These are phyloP conservation scores for Tuber microsphaerosporum DNA, from an alignment of 495 filamentous ascomycete genomes.

Conservation along the genomic window DNA sequence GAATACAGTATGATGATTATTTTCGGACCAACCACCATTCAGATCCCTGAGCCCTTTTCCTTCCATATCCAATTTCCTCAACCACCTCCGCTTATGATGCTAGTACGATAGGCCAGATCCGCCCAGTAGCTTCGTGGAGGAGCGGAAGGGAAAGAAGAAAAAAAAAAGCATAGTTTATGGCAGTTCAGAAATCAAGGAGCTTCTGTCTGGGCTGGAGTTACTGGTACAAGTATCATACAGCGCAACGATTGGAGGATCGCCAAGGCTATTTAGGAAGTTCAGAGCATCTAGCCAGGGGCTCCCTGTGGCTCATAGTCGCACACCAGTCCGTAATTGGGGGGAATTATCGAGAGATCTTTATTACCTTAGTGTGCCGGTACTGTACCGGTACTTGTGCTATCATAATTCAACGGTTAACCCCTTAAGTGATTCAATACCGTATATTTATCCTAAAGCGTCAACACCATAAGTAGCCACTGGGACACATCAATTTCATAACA, in stretches of 20 bases:
- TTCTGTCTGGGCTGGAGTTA: neutral
- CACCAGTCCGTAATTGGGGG: neutral
- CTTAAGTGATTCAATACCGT: neutral
- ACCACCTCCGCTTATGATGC: too few relatives aligned
- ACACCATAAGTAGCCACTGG: neutral
- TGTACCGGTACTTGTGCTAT: too few relatives aligned
- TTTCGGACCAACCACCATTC: neutral
- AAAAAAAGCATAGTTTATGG: neutral
- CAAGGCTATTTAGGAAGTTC: neutral
- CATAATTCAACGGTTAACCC: neutral
- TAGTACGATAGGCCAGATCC: neutral
- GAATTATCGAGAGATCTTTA: neutral
- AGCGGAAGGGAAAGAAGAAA: neutral
- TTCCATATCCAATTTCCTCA: too few relatives aligned
- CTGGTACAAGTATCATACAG: neutral
- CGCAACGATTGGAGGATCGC: neutral
- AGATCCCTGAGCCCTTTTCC: neutral
- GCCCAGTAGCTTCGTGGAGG: neutral
- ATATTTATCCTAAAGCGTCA: neutral
- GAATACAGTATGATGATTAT: neutral
- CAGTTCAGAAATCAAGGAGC: neutral
- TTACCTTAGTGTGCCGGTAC: neutral
- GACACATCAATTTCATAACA: neutral
- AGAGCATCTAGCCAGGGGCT: neutral
- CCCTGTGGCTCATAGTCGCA: neutral